Evolutionary conservation across 371 early-diverging fungal genomes (phyloP).

Genomic region (Mucor piriformis): DNA sequence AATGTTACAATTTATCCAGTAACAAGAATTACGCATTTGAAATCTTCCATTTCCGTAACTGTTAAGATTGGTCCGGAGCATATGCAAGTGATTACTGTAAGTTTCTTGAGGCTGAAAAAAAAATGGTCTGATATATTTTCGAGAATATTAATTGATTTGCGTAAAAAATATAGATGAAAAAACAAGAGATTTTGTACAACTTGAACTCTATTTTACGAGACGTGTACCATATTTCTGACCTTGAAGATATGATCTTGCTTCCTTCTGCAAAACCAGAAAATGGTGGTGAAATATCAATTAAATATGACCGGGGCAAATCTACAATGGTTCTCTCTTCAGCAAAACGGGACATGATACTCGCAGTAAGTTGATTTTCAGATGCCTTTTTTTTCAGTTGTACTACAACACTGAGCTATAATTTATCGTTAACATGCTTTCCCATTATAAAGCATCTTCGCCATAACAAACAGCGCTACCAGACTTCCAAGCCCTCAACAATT

Average conservation of each 20-base stretch:
- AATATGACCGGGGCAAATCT: constrained; percentile 69
- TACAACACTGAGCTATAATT: not conserved
- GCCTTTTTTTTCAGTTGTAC: constrained; percentile 33
- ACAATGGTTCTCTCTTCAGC: constrained; percentile 75
- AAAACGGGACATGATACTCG: constrained; percentile 74
- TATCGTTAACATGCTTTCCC: not conserved
- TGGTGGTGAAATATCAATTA: constrained; percentile 75
- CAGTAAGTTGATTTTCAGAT: constrained; percentile 32
- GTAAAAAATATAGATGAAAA: constrained; percentile 24
- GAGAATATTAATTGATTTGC: not conserved
- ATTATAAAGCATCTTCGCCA: constrained; percentile 55
- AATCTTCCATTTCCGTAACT: constrained; percentile 71
- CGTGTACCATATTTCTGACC: constrained; percentile 83
- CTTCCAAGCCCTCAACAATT: constrained; percentile 65
- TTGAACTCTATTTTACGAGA: constrained; percentile 77
- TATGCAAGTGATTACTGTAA: constrained; percentile 78
- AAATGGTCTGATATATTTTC: constrained; percentile 5
- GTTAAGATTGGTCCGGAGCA: constrained; percentile 81
- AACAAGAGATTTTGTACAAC: constrained; percentile 73
- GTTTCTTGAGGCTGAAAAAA: not conserved
- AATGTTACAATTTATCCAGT: constrained; percentile 67
- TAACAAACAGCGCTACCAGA: constrained; percentile 71
- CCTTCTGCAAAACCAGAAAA: constrained; percentile 55
- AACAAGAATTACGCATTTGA: constrained; percentile 58
- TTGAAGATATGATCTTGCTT: constrained; percentile 70